Evolutionary conservation across 2,329 filamentous ascomycete genomes (phyloP).

Genomic region (Curvularia eragrostidis): DNA sequence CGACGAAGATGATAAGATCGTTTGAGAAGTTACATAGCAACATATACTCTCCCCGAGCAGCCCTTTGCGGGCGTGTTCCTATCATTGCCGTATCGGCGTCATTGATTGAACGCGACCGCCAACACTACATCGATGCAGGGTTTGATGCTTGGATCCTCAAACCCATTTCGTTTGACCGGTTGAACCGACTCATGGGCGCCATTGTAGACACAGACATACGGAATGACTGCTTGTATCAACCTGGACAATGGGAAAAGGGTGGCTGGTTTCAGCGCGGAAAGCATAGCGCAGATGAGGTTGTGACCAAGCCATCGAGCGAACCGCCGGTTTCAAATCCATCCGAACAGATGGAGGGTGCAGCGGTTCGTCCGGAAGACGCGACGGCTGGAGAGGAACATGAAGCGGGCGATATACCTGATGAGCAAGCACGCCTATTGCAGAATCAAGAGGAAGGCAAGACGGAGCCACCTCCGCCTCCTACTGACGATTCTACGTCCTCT

Average conservation of each 20-base stretch:
- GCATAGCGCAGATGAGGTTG: slow-evolving; percentile 46
- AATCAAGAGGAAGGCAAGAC: slow-evolving; percentile 18
- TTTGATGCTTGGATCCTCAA: slow-evolving; percentile 94
- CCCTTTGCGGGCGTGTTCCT: slow-evolving; percentile 70
- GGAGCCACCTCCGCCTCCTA: slow-evolving; percentile 2
- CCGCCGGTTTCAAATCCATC: slow-evolving; percentile 30
- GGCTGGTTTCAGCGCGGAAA: slow-evolving; percentile 74
- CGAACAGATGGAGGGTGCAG: slow-evolving; percentile 25
- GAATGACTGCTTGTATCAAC: slow-evolving; percentile 68
- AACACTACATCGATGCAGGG: slow-evolving; percentile 75
- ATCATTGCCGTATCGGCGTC: slow-evolving; percentile 90
- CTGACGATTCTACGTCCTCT: no score
- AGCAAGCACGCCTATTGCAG: slow-evolving; percentile 33
- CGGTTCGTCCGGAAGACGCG: slow-evolving; percentile 29
- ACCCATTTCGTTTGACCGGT: slow-evolving; percentile 79
- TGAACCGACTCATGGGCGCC: slow-evolving; percentile 72
- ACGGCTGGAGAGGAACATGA: slow-evolving; percentile 25
- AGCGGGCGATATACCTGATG: slow-evolving; percentile 26
- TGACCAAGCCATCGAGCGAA: slow-evolving; percentile 45
- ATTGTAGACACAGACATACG: slow-evolving; percentile 68
- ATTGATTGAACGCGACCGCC: slow-evolving; percentile 71
- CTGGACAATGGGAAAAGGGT: slow-evolving; percentile 81
- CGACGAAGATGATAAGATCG: slow-evolving; percentile 82
- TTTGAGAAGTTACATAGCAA: slow-evolving; percentile 66
- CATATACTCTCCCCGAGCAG: slow-evolving; percentile 65